Percentiles rank a stretch among this genome's conserved stretches.
Evolutionary conservation across 164 flowering plant genomes (phyloP).

Genomic region (Stephania yunnanensis): DNA sequence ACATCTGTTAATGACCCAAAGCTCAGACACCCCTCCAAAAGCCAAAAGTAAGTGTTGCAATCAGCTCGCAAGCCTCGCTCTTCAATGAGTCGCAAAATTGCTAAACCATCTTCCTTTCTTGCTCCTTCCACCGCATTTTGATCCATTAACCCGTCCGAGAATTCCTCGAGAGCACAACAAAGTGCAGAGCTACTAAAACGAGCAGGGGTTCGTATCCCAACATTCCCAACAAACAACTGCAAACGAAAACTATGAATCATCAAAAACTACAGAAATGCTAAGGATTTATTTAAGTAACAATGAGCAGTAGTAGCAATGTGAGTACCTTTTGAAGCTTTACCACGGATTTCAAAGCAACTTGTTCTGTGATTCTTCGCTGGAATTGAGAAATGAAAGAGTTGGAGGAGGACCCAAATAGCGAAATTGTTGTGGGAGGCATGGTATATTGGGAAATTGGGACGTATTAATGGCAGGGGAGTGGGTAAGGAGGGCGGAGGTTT

Average conservation of each 20-base stretch:
- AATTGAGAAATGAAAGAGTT: conserved; percentile 17
- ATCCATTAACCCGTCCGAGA: conserved; percentile 5
- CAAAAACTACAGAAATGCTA: too few relatives aligned
- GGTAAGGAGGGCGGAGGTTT: background rate
- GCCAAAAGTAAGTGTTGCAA: conserved; percentile 17
- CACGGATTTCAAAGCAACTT: conserved; percentile 2
- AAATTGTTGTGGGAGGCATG: conserved; percentile 18
- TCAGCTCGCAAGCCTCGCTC: conserved; percentile 23
- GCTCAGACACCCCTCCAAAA: conserved; percentile 20
- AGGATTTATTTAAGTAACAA: background rate
- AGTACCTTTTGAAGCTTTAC: conserved; percentile 23
- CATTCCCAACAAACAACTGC: conserved; percentile 23
- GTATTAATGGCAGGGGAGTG: background rate
- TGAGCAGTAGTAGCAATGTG: background rate
- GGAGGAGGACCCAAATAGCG: conserved; percentile 22
- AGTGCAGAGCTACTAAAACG: conserved; percentile 10
- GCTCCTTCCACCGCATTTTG: conserved; percentile 5
- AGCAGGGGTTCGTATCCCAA: conserved; percentile 16
- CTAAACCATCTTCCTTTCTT: conserved; percentile 14
- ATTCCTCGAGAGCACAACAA: background rate
- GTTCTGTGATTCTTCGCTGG: conserved; percentile 14
- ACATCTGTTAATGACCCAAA: conserved; percentile 16
- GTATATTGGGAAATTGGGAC: conserved; percentile 8
- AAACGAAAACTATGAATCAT: background rate
- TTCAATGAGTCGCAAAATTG: conserved; percentile 22